These are phyloP conservation scores for Fusarium phyllophilum DNA, from an alignment of 2,329 filamentous ascomycete genomes.

Conservation along the genomic window DNA sequence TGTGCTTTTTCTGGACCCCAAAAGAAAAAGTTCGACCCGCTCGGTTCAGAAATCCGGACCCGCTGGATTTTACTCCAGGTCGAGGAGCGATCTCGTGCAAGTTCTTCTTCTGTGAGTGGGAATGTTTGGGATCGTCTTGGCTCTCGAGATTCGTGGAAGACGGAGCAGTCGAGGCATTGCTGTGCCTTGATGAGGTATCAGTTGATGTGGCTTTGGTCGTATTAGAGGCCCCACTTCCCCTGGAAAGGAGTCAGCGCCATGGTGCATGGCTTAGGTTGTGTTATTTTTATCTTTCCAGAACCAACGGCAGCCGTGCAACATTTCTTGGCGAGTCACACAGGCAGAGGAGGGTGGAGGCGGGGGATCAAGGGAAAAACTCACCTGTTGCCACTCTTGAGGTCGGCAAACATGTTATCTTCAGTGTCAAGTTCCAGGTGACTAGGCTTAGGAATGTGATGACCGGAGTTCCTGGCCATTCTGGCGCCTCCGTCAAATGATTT, in stretches of 20 bases:
- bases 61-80: conserved; percentile 59
- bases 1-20: conserved; percentile 64
- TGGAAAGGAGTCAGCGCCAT: conserved; percentile 54
- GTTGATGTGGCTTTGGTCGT: conserved; percentile 69
- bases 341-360: conserved; percentile 23
- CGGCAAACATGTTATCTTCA: conserved; percentile 69
- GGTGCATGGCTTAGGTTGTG: conserved; percentile 40
- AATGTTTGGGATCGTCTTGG: conserved; percentile 45
- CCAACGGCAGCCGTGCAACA: conserved; percentile 31
- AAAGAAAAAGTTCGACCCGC: conserved; percentile 70
- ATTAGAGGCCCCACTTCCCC: conserved; percentile 69
- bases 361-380: conserved; percentile 51
- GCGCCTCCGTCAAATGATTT: conserved; percentile 64
- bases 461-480: conserved; percentile 53
- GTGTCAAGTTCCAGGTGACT: conserved; percentile 54
- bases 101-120: conserved; percentile 51
- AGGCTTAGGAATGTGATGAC: conserved; percentile 51
- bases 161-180: conserved; percentile 69
- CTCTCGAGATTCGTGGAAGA: conserved; percentile 61
- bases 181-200: conserved; percentile 70
- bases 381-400: conserved; percentile 64
- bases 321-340: conserved; percentile 35
- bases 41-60: conserved; percentile 63
- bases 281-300: conserved; percentile 40
- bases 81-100: conserved; percentile 52